Evolutionary conservation across 106 monocot species (phyloP).

Genomic region (Dendrobium nobile): DNA sequence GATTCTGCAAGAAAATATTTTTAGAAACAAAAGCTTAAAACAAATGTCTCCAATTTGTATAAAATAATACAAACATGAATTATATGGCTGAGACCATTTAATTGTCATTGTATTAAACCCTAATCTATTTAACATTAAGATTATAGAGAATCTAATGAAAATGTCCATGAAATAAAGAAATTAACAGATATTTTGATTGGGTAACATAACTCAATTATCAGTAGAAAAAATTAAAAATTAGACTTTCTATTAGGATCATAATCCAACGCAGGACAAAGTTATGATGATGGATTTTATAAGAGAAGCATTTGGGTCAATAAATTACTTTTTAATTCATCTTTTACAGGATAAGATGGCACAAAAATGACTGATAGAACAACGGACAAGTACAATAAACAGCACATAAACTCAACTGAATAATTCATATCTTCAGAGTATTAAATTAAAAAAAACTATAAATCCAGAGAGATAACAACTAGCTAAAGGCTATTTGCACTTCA

Average conservation of each 20-base stretch:
- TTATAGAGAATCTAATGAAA: background rate
- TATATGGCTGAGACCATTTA: background rate
- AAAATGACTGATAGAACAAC: background rate
- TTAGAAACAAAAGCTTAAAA: background rate
- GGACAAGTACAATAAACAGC: background rate
- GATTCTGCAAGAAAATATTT: constrained; percentile 32
- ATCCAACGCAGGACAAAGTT: background rate
- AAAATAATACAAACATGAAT: background rate
- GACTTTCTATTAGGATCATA: background rate
- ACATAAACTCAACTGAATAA: background rate
- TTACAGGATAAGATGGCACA: background rate
- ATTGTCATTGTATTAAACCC: background rate
- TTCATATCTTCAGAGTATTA: background rate
- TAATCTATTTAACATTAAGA: background rate
- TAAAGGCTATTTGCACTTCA: background rate
- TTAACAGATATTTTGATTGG: background rate
- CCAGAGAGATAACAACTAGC: background rate
- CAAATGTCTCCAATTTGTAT: background rate
- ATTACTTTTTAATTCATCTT: background rate
- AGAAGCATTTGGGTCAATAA: background rate
- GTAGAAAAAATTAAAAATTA: background rate
- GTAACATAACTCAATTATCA: background rate
- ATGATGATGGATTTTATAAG: background rate
- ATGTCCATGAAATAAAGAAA: background rate
- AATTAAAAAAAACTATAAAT: background rate